Base-by-base conservation (phyloP, 1,284 basidiomycete species). In the Puccinia novopanici region DNA sequence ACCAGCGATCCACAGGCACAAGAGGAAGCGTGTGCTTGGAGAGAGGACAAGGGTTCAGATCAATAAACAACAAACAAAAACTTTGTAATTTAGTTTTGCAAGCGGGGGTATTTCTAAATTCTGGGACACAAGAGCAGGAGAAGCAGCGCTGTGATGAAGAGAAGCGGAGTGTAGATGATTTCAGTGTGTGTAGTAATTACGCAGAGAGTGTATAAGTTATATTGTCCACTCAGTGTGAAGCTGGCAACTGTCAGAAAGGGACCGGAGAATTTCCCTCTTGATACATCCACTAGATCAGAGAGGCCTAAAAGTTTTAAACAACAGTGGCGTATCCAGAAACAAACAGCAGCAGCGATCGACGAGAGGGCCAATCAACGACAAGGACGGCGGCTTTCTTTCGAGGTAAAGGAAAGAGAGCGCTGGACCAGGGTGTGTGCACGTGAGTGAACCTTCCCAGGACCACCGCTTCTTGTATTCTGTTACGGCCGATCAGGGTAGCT, bases 301-400 rank as follows among this genome's bases (percentile, higher is more conserved):
- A 17, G 13, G 5, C 27, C 15, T 37, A 34, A 30, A 61, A 61
- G 3, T 52, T 52, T n/a, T n/a, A n/a, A n/a, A n/a, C 10, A 52
- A 61, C 30, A 1, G 59, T 40, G 59, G 59, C 59, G 59, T 22
- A 63, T 63, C 8, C 34, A 5, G 34, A 63, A 40, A 40, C 34
- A 63, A 19, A 63, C n/a, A n/a, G n/a, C 50, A 52, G 19, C 50
- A 63, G 27, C 59, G 59, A 63, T 63, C 59, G 59, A 63, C 59
- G n/a, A n/a, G 34, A 40, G 59, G 17, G 34, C 27, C 59, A 61
- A 61, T 9, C 59, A 61, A 61, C 3, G 15, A 22, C 37, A 63
- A 22, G 17, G 27, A 63, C 15, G 12, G 17, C 17, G n/a, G n/a
- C n/a, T n/a, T n/a, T n/a, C n/a, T n/a, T n/a, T 22, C 59, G 34